phyloP scores from a whole-genome alignment of 1,284 basidiomycete genomes.

The Microbotryum saponariae region DNA sequence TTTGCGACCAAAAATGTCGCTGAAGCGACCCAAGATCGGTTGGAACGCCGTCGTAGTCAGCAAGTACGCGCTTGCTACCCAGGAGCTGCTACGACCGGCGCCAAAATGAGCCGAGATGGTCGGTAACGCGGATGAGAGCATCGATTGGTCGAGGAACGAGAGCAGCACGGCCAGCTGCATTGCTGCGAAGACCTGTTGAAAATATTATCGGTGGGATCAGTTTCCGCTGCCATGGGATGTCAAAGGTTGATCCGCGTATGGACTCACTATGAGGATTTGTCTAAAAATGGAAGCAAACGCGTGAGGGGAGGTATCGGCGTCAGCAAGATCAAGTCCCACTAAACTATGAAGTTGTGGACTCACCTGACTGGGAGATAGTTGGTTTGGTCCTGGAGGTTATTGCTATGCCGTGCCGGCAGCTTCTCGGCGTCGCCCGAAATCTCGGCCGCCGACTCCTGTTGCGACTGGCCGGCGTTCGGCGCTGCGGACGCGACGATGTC shows the following conservation, averaged over 20 bases:
- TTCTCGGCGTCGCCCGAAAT: not conserved
- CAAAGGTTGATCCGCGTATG: too few relatives aligned
- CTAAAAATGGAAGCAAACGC: not conserved
- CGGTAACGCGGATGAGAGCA: constrained; percentile 58
- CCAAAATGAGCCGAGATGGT: constrained; percentile 57
- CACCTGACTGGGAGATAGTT: constrained; percentile 63
- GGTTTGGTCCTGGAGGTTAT: constrained; percentile 59
- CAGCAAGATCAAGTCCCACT: not conserved
- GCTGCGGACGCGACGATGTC: too few relatives aligned
- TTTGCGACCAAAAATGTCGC: constrained; percentile 69
- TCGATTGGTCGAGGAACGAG: constrained; percentile 54
- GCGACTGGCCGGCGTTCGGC: too few relatives aligned
- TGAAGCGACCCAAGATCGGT: constrained; percentile 57
- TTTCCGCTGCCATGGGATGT: too few relatives aligned
- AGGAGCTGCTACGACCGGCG: constrained; percentile 57
- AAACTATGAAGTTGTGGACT: constrained; percentile 56
- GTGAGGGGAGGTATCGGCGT: constrained; percentile 34
- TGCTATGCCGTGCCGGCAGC: constrained; percentile 7
- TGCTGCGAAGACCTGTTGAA: constrained; percentile 12
- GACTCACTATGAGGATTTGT: constrained; percentile 8
- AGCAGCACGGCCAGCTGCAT: constrained; percentile 43
- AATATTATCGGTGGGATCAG: too few relatives aligned
- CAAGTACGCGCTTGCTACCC: constrained; percentile 62
- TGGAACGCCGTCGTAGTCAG: constrained; percentile 61
- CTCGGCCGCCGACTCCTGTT: too few relatives aligned